These are phyloP conservation scores for Kalmanozyma brasiliensis DNA, from an alignment of 1,284 basidiomycete species.

Conservation along the genomic window DNA sequence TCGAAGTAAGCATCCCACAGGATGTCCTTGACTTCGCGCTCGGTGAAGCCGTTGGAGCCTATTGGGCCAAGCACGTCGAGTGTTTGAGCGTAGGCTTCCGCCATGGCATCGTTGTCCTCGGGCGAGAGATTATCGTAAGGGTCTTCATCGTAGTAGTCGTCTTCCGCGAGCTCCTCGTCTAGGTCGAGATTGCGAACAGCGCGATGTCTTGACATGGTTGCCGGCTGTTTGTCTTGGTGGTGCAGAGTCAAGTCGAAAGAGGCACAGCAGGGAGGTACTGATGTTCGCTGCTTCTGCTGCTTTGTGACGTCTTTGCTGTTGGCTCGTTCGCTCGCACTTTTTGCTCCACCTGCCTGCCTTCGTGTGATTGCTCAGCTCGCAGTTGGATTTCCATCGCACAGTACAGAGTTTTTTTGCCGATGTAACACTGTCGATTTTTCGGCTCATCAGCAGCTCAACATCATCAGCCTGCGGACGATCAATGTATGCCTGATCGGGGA, in stretches of 20 bases:
- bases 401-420: too few relatives aligned
- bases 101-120: slow-evolving; percentile 58
- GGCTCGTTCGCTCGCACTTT: slow-evolving; percentile 19
- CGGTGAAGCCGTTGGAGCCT: slow-evolving; percentile 54
- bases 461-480: too few relatives aligned
- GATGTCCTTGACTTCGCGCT: slow-evolving; percentile 76
- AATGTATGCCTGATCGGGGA: too few relatives aligned
- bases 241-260: too few relatives aligned
- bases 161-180: slow-evolving; percentile 76
- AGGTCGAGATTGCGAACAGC: slow-evolving; percentile 88
- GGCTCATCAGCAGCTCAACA: too few relatives aligned
- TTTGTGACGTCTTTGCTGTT: slow-evolving; percentile 30
- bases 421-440: too few relatives aligned
- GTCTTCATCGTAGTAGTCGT: slow-evolving; percentile 71
- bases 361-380: neutral
- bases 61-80: slow-evolving; percentile 55
- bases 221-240: neutral
- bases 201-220: slow-evolving; percentile 75
- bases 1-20: slow-evolving; percentile 93
- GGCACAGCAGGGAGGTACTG: neutral
- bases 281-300: slow-evolving; percentile 3
- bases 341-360: neutral
- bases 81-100: slow-evolving; percentile 47
- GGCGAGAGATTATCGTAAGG: slow-evolving; percentile 59
- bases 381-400: too few relatives aligned